Evolutionary conservation across 1,284 basidiomycete genomes (phyloP).

Genomic region (Cryptococcus neoformans): DNA sequence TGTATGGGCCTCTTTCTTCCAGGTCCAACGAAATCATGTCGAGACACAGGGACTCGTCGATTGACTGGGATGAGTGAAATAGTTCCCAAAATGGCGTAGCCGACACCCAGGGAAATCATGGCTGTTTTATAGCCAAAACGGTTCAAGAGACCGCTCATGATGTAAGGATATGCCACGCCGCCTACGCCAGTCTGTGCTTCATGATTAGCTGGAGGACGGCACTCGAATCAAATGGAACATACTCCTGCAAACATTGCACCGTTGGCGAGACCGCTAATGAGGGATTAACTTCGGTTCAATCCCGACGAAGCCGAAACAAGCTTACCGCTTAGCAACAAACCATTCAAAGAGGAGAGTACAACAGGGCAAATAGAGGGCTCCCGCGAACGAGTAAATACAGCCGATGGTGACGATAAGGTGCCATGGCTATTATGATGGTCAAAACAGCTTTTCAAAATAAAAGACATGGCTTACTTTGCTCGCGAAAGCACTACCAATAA

Average conservation of each 20-base stretch:
- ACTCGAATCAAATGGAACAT: no score
- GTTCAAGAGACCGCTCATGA: constrained; percentile 38
- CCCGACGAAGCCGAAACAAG: no score
- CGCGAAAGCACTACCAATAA: constrained; percentile 37
- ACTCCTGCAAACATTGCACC: constrained; percentile 44
- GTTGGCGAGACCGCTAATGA: constrained; percentile 36
- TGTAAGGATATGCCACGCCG: constrained; percentile 44
- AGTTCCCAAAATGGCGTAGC: constrained; percentile 28
- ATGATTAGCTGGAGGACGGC: no score
- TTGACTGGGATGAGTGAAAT: constrained; percentile 39
- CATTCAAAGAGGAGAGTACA: constrained; percentile 46
- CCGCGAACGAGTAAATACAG: not conserved
- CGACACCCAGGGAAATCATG: constrained; percentile 42
- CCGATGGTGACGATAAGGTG: not conserved
- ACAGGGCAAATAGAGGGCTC: constrained; percentile 43
- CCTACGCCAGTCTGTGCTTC: constrained; percentile 31
- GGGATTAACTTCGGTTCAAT: no score
- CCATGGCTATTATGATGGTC: not conserved
- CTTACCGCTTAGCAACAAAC: constrained; percentile 29
- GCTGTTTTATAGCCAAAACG: constrained; percentile 45
- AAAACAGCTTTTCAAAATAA: not conserved
- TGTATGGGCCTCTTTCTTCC: constrained; percentile 14
- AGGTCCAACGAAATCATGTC: constrained; percentile 6
- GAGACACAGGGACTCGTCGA: constrained; percentile 38
- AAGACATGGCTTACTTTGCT: constrained; percentile 15